A percentile compares a stretch with the other conserved stretches of the same genome.
phyloP scores from a whole-genome alignment of 208 protist genomes.

The Herpetomonas tarakana region DNA sequence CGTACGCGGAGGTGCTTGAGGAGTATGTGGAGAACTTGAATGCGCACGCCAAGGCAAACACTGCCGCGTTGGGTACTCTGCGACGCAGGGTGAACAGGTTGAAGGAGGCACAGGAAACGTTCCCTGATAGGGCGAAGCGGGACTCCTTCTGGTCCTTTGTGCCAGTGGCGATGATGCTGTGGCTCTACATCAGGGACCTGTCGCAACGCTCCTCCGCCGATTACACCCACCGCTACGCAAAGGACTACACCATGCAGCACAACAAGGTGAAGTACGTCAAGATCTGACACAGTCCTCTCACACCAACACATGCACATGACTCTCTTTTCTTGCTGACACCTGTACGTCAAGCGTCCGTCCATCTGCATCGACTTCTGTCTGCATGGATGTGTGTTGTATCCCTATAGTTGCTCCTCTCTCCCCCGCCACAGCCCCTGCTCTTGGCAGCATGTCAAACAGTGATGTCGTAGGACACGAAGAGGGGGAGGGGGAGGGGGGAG shows the following conservation, averaged over 20 bases:
- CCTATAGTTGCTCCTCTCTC: too few relatives aligned
- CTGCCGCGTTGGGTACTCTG: background rate
- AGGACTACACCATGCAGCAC: conserved; percentile 33
- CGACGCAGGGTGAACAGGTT: conserved; percentile 12
- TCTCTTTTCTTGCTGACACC: too few relatives aligned
- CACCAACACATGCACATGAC: too few relatives aligned
- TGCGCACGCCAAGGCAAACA: conserved; percentile 5
- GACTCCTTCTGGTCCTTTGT: conserved; percentile 57
- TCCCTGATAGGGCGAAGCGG: conserved; percentile 17
- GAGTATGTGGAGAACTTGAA: conserved; percentile 15
- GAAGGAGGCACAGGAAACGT: conserved; percentile 9
- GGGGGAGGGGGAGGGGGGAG: conserved; percentile 1
- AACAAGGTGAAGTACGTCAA: conserved; percentile 35
- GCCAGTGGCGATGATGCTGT: conserved; percentile 30
- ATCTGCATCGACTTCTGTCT: too few relatives aligned
- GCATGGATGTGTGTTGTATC: too few relatives aligned
- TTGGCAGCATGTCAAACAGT: too few relatives aligned
- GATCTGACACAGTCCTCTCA: conserved; percentile 7
- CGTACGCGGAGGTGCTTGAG: conserved; percentile 39
- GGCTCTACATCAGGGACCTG: conserved; percentile 45
- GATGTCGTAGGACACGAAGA: too few relatives aligned
- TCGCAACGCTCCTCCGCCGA: conserved; percentile 38
- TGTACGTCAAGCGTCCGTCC: too few relatives aligned
- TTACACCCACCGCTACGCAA: conserved; percentile 30
- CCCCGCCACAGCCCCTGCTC: too few relatives aligned